Evolutionary conservation across 2,329 filamentous ascomycete genomes (phyloP), one percentile per base, ranked within the genome.

Genomic region (Colletotrichum eremochloae): DNA sequence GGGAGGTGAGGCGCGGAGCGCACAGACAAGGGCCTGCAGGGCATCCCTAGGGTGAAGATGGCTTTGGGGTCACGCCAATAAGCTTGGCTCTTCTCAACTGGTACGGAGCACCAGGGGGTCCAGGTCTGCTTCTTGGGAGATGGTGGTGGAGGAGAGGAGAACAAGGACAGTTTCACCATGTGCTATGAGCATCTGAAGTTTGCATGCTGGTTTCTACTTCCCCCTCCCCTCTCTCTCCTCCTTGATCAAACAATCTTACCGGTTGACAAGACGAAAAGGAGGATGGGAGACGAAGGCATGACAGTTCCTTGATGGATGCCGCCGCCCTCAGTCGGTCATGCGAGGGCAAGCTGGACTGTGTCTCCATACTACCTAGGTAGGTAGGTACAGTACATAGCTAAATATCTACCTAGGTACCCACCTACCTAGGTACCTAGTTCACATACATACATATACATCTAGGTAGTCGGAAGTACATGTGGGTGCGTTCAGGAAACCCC

Each of bases 21-120:
- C 70, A 69, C 66, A 69, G 70, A 72, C 70, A 56, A 61, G 66
- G 57, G 50, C 60, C 60, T 72, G 66, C 70, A 72, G 60, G 66
- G 66, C 66, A 61, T 56, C 70, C 67, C 44, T 56, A 64, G 53
- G 60, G 66, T 42, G 29, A 29, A 57, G 62, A 70, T 48, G 67
- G n/a, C 31, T 66, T 67, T 56, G 56, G 48, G 36, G 33, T 31
- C 63, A 61, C 69, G 60, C 69, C 69, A 72, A 72, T 69, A 55
- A 69, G 60, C 66, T 72, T 72, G 60, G 69, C 69, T 69, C 65
- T 40, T 33, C 38, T 40, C 38, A 61, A 64, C 65, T 29, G 69
- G 60, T 64, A 69, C 66, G 69, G 66, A 61, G 60, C 60, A 56
- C 57, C n/a, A n/a, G 42, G 63, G 33, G 56, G 42, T 15, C 62